Base-by-base conservation (phyloP, 2,329 filamentous ascomycete species). In the Fusarium acutatum region DNA sequence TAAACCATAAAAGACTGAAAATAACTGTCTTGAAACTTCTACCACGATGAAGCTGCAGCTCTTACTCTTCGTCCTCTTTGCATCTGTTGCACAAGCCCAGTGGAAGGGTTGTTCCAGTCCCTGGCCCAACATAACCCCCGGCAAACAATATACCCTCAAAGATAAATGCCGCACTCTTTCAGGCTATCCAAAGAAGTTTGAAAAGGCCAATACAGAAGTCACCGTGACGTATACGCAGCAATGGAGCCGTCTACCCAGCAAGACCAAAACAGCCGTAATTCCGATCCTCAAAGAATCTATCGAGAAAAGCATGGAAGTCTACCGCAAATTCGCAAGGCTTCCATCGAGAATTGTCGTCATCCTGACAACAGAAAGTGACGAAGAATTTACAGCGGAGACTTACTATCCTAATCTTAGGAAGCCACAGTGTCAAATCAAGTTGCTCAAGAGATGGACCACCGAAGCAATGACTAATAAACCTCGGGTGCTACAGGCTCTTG, bases 251-350 rank as follows among this genome's bases (percentile, higher is more conserved):
- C 30, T 35, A 4, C 24, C 22, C 4, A 38, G 7, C 38, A 66
- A 62, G 8, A 54, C n/a, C 24, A 59, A 59, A 18, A 20, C 15
- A 12, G 35, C n/a, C 14, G 47, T 71, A 6, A 58, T 30, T 9
- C 47, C 67, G 5, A 62, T 74, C 6, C 71, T 74, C 34, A 15
- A 62, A 20, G 10, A 67, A 26, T 44, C 54, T 18, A 34, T 74
- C 17, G 30, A 41, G 2, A 38, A 67, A 41, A 69, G 41, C 24
- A 47, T 74, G 8, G 28, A 57, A 7, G n/a, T 22, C 26, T 74
- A 73, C 44, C n/a, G 17, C 34, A n/a, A 32, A 17, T 61, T 73
- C 12, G 58, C 64, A 17, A 54, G 35, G 12, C 44, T 73, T 13
- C 67, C 72, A 13, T 18, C 24, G 3, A 46, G 54, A 0, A 57